These are phyloP conservation scores for Mastigamoeba balamuthi DNA, from an alignment of 78 protist genomes.

Conservation along the genomic window DNA sequence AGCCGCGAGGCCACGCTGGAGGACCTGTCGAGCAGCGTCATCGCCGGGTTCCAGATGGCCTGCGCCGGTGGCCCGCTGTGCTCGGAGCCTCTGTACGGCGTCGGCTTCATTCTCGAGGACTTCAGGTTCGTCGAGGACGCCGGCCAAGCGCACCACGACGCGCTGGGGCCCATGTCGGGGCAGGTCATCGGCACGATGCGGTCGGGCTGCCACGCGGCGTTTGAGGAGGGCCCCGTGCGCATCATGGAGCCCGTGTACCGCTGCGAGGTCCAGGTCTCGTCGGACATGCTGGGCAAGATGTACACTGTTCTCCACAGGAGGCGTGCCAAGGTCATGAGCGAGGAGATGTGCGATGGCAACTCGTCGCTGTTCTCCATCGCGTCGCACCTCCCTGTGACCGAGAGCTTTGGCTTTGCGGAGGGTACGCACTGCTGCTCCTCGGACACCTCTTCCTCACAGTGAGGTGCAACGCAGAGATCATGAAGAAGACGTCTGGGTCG, in stretches of 20 bases:
- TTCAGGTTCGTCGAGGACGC: neutral
- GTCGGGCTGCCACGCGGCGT: constrained; percentile 62
- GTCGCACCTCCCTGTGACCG: constrained; percentile 76
- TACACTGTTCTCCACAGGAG: constrained; percentile 72
- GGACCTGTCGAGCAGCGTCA: constrained; percentile 45
- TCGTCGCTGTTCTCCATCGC: constrained; percentile 64
- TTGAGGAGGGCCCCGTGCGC: constrained; percentile 48
- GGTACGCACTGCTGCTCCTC: neutral
- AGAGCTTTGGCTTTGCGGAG: constrained; percentile 78
- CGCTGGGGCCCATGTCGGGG: constrained; percentile 26
- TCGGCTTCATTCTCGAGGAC: constrained; percentile 21
- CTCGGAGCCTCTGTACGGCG: constrained; percentile 94
- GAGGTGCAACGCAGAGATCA: constrained; percentile 37
- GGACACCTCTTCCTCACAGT: neutral
- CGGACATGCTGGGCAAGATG: constrained; percentile 71
- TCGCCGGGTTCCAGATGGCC: constrained; percentile 90
- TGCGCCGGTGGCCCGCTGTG: constrained; percentile 84
- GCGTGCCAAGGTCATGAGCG: constrained; percentile 66
- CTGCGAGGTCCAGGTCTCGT: constrained; percentile 63
- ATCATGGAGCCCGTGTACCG: constrained; percentile 76
- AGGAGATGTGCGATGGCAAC: constrained; percentile 78
- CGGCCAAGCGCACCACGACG: neutral
- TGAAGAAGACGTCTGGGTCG: constrained; percentile 75
- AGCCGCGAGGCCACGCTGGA: neutral
- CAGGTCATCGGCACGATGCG: constrained; percentile 64